Evolutionary conservation across 139 green algal genomes (phyloP), one percentile per base, ranked within the genome.

Genomic region (Chlamydomonas sp.): DNA sequence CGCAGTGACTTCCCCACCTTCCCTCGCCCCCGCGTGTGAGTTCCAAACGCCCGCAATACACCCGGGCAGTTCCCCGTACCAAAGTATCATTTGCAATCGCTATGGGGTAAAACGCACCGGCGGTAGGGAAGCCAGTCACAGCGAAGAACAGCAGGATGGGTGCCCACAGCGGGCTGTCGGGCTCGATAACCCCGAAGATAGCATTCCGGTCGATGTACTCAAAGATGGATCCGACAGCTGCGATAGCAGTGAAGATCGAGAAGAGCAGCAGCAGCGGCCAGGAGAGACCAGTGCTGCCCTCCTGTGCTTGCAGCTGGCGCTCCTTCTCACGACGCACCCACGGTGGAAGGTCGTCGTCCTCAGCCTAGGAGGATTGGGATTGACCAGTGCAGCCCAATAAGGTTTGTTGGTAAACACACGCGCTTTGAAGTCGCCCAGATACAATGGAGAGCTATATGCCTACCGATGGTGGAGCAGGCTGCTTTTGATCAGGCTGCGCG

Each of bases 271-370:
- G 97, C 17, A 97, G 84, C 4, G 88, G 89, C 90, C 97, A 98
- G 0, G 96, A 96, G 15, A 98, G 91, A 12, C 84, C 76, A 15
- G 77, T 78, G 78, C 78, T 58, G 57, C 78, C 84, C 62, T 89
- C 66, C 62, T 84, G 18, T 31, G 88, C 83, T 77, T 89, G 85
- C 58, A 97, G 81, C 88, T 96, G 90, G 7, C 93, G 90, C 91
- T 97, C 92, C 77, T 95, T 93, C 88, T 98, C 96, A 20, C 93
- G 88, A 16, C 93, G 87, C 16, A 96, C 93, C 96, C 96, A 98
- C 18, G 95, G 87, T 0, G 96, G 96, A 12, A 92, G 85, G 59
- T 94, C 92, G 31, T 95, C 93, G 12, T 94, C 82, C 7, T 94
- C 87, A 57, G 92, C 78, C 74, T 86, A n/a, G 68, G 68, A n/a